Evolutionary conservation across 1,139 yeast genomes (phyloP).

Genomic region (Blastobotrys buckinghamii): DNA sequence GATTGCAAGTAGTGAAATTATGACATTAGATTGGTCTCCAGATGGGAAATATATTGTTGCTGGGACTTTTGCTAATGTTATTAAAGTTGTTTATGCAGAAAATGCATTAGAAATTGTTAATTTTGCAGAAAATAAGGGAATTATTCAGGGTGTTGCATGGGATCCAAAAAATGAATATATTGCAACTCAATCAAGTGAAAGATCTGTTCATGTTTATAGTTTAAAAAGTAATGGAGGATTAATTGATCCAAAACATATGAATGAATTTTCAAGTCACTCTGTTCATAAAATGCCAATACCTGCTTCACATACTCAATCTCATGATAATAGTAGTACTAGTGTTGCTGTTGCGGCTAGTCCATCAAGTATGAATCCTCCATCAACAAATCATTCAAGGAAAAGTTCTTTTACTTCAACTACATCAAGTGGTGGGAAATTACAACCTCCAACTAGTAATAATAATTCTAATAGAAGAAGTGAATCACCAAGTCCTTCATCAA

Average conservation of each 20-base stretch:
- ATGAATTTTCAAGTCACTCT: constrained; percentile 21
- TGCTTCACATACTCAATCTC: not conserved
- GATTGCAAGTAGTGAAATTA: constrained; percentile 50
- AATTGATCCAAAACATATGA: constrained; percentile 28
- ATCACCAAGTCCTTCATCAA: constrained; percentile 18
- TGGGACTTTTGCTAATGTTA: constrained; percentile 86
- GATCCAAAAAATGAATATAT: constrained; percentile 75
- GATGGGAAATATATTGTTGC: constrained; percentile 67
- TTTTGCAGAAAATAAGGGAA: constrained; percentile 72
- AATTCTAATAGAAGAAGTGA: constrained; percentile 13
- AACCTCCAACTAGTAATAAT: constrained; percentile 8
- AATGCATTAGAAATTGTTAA: constrained; percentile 58
- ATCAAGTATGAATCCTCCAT: not conserved
- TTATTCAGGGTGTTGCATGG: constrained; percentile 95
- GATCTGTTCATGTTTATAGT: constrained; percentile 65
- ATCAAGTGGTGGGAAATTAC: not conserved
- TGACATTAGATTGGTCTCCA: constrained; percentile 92
- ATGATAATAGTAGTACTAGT: not conserved
- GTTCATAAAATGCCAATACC: not conserved
- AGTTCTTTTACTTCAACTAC: not conserved
- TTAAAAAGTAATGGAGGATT: constrained; percentile 34
- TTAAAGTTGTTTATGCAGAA: constrained; percentile 57
- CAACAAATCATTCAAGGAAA: not conserved
- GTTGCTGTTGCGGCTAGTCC: constrained; percentile 2
- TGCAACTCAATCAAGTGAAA: constrained; percentile 87